Percentiles rank a stretch among this genome's conserved stretches.
Evolutionary conservation across 106 monocot species (phyloP).

Genomic region (Narthecium ossifragum): DNA sequence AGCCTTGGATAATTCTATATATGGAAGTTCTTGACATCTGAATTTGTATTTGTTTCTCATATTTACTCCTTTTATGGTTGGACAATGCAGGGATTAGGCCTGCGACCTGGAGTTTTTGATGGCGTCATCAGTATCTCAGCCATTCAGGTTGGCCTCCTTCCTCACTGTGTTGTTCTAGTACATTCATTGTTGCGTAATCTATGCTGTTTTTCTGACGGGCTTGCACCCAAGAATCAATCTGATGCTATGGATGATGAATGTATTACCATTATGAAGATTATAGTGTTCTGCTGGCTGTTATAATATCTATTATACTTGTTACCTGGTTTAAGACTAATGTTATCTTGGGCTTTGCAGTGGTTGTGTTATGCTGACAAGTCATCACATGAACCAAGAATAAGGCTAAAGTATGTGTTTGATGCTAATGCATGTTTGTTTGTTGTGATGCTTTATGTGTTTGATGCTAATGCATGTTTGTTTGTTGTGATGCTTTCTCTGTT

Average conservation of each 20-base stretch:
- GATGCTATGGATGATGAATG: too few species aligned
- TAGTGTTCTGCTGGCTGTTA: background rate
- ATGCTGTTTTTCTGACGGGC: too few species aligned
- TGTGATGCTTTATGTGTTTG: background rate
- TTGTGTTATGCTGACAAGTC: constrained; percentile 94
- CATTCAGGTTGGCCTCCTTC: constrained; percentile 64
- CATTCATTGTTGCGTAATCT: too few species aligned
- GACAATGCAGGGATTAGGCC: constrained; percentile 79
- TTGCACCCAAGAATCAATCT: too few species aligned
- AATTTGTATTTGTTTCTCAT: too few species aligned
- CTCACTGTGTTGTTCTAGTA: background rate
- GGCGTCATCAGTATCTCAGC: constrained; percentile 96
- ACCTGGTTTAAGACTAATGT: background rate
- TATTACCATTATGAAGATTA: too few species aligned
- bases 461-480: background rate
- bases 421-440: background rate
- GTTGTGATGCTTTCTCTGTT: background rate
- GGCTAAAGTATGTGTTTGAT: constrained; percentile 66
- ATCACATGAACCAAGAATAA: constrained; percentile 85
- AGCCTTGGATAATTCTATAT: too few species aligned
- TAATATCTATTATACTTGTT: background rate
- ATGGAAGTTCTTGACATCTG: too few species aligned
- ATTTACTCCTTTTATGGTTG: too few species aligned
- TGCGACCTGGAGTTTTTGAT: constrained; percentile 85
- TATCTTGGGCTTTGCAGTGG: constrained; percentile 54